Evolutionary conservation across 2,329 filamentous ascomycete species (phyloP), one percentile per base, ranked within the genome.

Genomic region (Aspergillus tubingensis): DNA sequence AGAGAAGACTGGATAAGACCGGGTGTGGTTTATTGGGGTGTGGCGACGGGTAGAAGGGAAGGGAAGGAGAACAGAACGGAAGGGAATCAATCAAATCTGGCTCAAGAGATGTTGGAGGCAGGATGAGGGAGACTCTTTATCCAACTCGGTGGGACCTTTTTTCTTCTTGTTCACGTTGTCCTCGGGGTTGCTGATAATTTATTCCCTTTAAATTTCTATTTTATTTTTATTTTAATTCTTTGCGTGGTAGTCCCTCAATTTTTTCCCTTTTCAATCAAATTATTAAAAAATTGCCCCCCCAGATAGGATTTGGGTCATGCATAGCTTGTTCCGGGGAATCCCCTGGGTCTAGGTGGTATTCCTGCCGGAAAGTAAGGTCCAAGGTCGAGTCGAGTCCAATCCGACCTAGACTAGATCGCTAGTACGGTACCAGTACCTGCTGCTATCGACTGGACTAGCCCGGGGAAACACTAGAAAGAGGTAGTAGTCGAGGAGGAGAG

Each of bases 101-200:
- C n/a, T 25, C 58, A 44, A 48, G 21, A 17, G 55, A 36, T 25
- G 53, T 41, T 55, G 53, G 39, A 55, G 39, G 57, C 57, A 44
- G 61, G 61, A 59, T 51, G 58, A 58, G 39, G 50, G 53, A 57
- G 54, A 57, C 60, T 67, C 67, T 69, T 70, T 70, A 70, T 69
- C 65, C 65, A 65, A 61, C 53, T 38, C 57, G 64, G 68, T 68
- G 66, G 57, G 57, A 53, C 53, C 57, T 39, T 27, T 48, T 60
- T 53, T 21, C 36, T 43, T 47, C 43, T 57, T 57, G 21, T 11
- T 57, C 38, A 30, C 17, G 41, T 43, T 17, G 41, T 10, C 41
- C 41, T 44, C 41, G 41, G 19, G 19, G 17, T n/a, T 44, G 17
- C 8, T 44, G 41, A 44, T 44, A 44, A 44, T 44, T 21, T 21